Evolutionary conservation across 2,329 filamentous ascomycete genomes (phyloP).

Genomic region (Calonectria henricotiae): DNA sequence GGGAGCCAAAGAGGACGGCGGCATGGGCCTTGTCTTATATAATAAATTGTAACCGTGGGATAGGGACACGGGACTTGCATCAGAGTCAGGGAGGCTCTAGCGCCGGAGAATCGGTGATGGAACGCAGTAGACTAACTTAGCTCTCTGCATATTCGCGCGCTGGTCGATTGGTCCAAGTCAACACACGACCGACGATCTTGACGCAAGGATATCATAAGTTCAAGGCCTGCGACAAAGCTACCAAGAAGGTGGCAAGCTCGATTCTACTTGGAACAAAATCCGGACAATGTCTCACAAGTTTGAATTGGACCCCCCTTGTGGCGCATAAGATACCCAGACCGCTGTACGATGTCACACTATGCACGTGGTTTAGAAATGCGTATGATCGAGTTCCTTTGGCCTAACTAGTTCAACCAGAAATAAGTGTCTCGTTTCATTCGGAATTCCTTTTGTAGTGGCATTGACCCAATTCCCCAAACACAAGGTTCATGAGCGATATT

Average conservation of each 20-base stretch:
- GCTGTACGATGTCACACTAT: constrained; percentile 7
- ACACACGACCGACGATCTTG: constrained; percentile 3
- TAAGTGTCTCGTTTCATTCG: too few relatives aligned
- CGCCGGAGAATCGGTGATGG: background rate
- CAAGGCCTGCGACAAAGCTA: background rate
- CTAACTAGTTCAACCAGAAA: too few relatives aligned
- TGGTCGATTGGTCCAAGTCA: background rate
- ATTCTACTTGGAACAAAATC: background rate
- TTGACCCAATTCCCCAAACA: too few relatives aligned
- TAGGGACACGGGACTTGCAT: constrained; percentile 9
- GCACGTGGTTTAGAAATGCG: too few relatives aligned
- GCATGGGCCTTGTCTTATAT: background rate
- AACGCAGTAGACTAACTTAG: constrained; percentile 3
- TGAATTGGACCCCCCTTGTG: background rate
- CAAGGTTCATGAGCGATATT: too few relatives aligned
- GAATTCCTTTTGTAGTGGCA: too few relatives aligned
- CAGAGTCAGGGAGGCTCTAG: constrained; percentile 11
- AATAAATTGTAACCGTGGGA: background rate
- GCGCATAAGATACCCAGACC: constrained; percentile 2
- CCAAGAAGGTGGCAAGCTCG: background rate
- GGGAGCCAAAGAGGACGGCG: background rate
- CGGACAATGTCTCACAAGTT: background rate
- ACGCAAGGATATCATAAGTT: constrained; percentile 5
- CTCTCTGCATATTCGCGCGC: background rate
- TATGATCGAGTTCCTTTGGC: too few relatives aligned